phyloP scores from a whole-genome alignment of 345 rosid genomes.

The Cardamine chenopodiifolia region DNA sequence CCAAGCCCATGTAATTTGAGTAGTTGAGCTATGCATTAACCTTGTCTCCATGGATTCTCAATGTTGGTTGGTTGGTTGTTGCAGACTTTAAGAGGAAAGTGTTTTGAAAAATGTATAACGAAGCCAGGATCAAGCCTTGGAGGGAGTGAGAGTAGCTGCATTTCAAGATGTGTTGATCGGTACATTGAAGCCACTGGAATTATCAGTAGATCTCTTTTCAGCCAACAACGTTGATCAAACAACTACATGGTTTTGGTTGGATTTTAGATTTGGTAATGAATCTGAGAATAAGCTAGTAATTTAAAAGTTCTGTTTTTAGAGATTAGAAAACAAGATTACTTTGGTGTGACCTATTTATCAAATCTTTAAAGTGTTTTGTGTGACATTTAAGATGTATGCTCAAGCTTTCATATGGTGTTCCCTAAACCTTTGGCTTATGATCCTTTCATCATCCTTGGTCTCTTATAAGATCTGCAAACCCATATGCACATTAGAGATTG shows the following conservation, averaged over 20 bases:
- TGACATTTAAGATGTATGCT: neutral
- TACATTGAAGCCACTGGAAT: conserved; percentile 94
- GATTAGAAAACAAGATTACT: neutral
- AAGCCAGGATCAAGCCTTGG: conserved; percentile 93
- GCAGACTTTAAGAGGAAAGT: conserved; percentile 81
- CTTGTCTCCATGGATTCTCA: neutral
- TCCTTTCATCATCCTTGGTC: no score
- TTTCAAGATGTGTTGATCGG: conserved; percentile 96
- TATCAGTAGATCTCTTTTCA: conserved; percentile 66
- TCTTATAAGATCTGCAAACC: no score
- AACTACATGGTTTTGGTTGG: neutral
- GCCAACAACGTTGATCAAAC: conserved; percentile 49
- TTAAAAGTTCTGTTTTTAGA: neutral
- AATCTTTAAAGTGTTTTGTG: neutral
- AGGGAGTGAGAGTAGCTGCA: conserved; percentile 91
- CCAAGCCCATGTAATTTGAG: neutral
- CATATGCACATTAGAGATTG: no score
- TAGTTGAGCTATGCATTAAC: neutral
- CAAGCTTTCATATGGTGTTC: neutral
- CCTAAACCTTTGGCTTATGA: no score
- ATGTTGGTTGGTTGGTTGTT: conserved; percentile 1
- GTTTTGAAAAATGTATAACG: conserved; percentile 84
- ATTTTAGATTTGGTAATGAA: neutral
- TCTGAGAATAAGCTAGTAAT: neutral
- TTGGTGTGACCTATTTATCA: neutral